These are phyloP conservation scores for Amesomyces nigricolor DNA, from an alignment of 2,329 filamentous ascomycete genomes.

Conservation along the genomic window DNA sequence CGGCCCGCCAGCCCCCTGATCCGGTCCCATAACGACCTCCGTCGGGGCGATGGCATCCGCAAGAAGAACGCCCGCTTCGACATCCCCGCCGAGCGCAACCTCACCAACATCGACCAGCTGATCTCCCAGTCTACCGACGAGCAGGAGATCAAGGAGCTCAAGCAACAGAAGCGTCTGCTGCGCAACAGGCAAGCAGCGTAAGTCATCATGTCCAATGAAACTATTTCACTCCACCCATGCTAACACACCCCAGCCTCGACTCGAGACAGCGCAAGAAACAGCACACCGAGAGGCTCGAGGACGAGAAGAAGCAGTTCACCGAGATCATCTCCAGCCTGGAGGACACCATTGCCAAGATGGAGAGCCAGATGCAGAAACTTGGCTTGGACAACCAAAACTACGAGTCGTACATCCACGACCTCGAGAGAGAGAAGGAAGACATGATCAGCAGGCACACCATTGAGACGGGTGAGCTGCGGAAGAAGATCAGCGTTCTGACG, in stretches of 20 bases:
- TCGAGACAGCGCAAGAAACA: constrained; percentile 97
- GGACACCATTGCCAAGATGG: constrained; percentile 65
- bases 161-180: constrained; percentile 93
- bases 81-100: constrained; percentile 87
- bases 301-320: constrained; percentile 91
- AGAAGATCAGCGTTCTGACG: constrained; percentile 80
- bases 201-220: constrained; percentile 35
- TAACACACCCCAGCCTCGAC: constrained; percentile 62
- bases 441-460: constrained; percentile 82
- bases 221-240: neutral
- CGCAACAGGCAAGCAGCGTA: constrained; percentile 96
- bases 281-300: constrained; percentile 92
- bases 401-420: constrained; percentile 66
- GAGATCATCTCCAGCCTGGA: constrained; percentile 71
- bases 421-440: constrained; percentile 86
- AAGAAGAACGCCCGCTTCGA: constrained; percentile 99
- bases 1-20: constrained; percentile 62
- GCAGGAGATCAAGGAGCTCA: constrained; percentile 93
- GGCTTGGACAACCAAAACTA: constrained; percentile 68
- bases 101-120: constrained; percentile 90
- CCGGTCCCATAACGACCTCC: constrained; percentile 69
- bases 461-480: constrained; percentile 85
- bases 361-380: constrained; percentile 64
- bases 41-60: constrained; percentile 79
- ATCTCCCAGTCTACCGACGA: constrained; percentile 86